phyloP scores from a whole-genome alignment of 208 protist species.

The Acanthamoeba quina region DNA sequence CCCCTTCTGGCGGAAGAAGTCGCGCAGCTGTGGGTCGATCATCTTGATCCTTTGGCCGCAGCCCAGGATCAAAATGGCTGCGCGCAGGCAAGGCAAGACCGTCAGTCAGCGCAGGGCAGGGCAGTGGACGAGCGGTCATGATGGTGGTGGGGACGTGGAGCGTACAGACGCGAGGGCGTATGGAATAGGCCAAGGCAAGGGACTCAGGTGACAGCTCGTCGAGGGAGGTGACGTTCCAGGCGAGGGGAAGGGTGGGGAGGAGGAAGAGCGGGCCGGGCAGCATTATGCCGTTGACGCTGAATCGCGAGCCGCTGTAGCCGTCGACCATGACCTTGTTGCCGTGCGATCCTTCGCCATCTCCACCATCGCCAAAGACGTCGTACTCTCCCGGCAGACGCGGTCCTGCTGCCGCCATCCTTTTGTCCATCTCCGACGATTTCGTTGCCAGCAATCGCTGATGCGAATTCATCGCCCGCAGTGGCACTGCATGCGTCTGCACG shows the following conservation, averaged over 20 bases:
- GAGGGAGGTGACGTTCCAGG: slow-evolving; percentile 34
- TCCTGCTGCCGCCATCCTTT: not conserved
- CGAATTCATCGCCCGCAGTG: too few relatives aligned
- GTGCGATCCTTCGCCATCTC: too few relatives aligned
- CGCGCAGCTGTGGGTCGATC: slow-evolving; percentile 30
- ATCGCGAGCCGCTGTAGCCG: not conserved
- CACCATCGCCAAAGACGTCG: slow-evolving; percentile 5
- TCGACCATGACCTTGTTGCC: slow-evolving; percentile 52
- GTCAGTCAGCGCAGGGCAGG: not conserved
- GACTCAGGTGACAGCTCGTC: slow-evolving; percentile 40
- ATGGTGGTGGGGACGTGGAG: not conserved
- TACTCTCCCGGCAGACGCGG: slow-evolving; percentile 28
- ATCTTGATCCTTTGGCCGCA: slow-evolving; percentile 53
- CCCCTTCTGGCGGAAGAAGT: slow-evolving; percentile 64
- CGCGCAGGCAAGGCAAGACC: not conserved
- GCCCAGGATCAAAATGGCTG: slow-evolving; percentile 31
- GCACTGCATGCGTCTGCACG: too few relatives aligned
- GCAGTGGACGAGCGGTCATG: not conserved
- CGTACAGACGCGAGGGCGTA: slow-evolving; percentile 59
- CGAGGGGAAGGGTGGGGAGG: not conserved
- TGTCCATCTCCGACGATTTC: too few relatives aligned
- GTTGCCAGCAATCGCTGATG: too few relatives aligned
- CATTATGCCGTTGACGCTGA: slow-evolving; percentile 52
- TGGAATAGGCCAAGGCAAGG: not conserved
- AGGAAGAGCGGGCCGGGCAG: slow-evolving; percentile 50